Evolutionary conservation across 2,329 filamentous ascomycete genomes (phyloP), one percentile per base, ranked within the genome.

Genomic region (Aphanoascus verrucosus): DNA sequence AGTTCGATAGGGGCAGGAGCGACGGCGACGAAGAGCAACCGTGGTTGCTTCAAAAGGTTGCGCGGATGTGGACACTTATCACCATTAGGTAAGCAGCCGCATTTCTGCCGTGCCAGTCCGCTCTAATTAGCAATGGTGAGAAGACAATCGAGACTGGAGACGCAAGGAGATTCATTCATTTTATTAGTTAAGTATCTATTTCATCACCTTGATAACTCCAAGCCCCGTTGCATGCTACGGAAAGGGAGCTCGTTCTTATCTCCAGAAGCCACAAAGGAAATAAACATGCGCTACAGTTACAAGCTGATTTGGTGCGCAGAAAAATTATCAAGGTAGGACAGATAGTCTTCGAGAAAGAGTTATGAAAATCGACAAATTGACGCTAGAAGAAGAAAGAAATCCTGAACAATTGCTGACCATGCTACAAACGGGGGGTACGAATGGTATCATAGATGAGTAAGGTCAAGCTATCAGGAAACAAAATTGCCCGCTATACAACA

Each of bases 21-120:
- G 34, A 52, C 46, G 20, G 38, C 41, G 32, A 52, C 28, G 42
- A 41, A 38, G 50, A 45, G 31, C 49, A 46, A 46, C 50, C 42
- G 50, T 52, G 50, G 50, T 40, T 52, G 31, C 50, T 45, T 19
- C 40, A 15, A 45, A 43, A n/a, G n/a, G 32, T 28, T 46, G 42
- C 38, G 32, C 49, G 28, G 38, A 46, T 23, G 50, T 52, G 50
- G 50, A 52, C 50, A 46, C 50, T 52, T 52, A 14, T 11, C 49
- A 52, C 20, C 17, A 38, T 52, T 52, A 52, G 3, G 32, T 52
- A 45, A 52, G 50, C 49, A 12, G 17, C 19, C 4, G n/a, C n/a
- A 14, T 5, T 28, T 45, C 50, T 44, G 28, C 40, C 40, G 7
- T 3, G n/a, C 9, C 28, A 37, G 7, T 5, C 32, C 42, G 34